Evolutionary conservation across 2,329 filamentous ascomycete genomes (phyloP), one percentile per base, ranked within the genome.

Genomic region (Dactylellina parvicollis): DNA sequence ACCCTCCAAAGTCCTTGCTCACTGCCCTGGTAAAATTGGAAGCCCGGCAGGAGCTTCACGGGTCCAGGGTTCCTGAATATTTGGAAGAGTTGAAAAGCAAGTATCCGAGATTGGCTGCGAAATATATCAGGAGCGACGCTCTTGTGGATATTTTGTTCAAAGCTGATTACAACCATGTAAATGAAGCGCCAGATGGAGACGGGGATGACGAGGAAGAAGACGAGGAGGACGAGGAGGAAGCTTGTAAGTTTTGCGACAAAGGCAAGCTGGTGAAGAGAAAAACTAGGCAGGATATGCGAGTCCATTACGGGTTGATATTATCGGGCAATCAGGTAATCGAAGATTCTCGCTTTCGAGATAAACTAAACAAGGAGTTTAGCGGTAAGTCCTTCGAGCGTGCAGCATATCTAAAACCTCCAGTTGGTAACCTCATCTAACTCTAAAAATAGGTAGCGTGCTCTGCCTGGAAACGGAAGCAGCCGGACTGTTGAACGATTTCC

Each of bases 271-370:
- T 42, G 28, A 42, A 26, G 30, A 7, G 38, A 36, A 50, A 54
- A 2, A 16, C 34, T 8, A 40, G 47, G 14, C 4, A 50, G 12
- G 59, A 47, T 0, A 20, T 42, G 4, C 8, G 7, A 2, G 26
- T 65, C 38, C 60, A 65, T 26, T 65, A 32, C 12, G 59, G 44
- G 10, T 18, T 62, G 3, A 44, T 62, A 1, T 44, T 46, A 8
- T 62, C 59, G 4, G 60, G 49, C n/a, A 60, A 65, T 9, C 22
- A 56, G 14, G 76, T 78, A 1, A 75, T 79, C 16, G 77, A 79
- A 42, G 55, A 76, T 26, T 75, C 77, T 0, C n/a, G 3, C 4
- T 20, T 73, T n/a, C 75, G 78, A 10, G 75, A 78, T 1, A 32
- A 46, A 0, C 62, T 79, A n/a, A 24, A 54, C 28, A 42, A 46